These are phyloP conservation scores for Puccinellia tenuiflora DNA, from an alignment of 176 grass and related monocot species.

Conservation along the genomic window DNA sequence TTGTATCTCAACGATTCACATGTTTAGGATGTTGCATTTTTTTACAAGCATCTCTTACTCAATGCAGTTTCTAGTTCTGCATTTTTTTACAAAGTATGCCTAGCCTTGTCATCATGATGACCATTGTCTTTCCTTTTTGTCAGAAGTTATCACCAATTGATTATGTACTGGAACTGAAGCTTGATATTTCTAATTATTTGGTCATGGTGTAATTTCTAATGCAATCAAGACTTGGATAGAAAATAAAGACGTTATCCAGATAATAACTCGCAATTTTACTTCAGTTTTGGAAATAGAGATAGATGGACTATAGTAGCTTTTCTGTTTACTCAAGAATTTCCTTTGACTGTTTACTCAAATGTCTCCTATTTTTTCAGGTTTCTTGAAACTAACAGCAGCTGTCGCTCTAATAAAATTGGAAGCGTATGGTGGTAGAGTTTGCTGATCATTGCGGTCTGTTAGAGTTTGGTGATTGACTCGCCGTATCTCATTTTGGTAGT, in stretches of 20 bases:
- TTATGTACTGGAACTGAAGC: not conserved
- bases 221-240: not conserved
- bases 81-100: not conserved
- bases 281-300: not conserved
- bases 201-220: not conserved
- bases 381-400: not conserved
- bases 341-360: not conserved
- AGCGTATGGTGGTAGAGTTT: not conserved
- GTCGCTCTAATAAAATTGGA: not conserved
- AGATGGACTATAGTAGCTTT: not conserved
- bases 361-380: not conserved
- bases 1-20: not conserved
- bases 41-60: not conserved
- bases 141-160: not conserved
- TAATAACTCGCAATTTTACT: not conserved
- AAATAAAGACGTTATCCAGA: not conserved
- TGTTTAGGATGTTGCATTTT: not conserved
- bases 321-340: not conserved
- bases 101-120: not conserved
- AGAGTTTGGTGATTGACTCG: not conserved
- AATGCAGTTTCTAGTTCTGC: not conserved
- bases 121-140: not conserved
- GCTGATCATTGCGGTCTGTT: not conserved
- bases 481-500: not conserved
- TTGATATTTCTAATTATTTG: not conserved